Conservation (phyloP, 345 rosid genomes). For the Camelina sativa region DNA sequence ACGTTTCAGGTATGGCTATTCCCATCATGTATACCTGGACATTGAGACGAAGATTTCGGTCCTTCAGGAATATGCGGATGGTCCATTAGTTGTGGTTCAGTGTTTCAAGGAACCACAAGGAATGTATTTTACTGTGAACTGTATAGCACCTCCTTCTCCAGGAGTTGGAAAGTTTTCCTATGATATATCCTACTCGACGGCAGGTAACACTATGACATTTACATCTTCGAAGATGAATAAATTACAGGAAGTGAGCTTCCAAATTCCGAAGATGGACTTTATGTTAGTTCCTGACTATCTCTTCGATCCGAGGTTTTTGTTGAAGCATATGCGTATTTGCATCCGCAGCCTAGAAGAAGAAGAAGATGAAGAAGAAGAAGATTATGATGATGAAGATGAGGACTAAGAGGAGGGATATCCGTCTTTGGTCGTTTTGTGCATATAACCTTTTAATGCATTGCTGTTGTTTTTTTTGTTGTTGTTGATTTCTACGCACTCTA, state of each 20-base stretch:
- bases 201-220: background rate
- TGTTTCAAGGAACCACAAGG: background rate
- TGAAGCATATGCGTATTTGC: no score
- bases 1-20: background rate
- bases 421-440: no score
- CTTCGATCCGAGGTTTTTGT: no score
- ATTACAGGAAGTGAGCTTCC: background rate
- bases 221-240: background rate
- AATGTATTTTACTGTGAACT: background rate
- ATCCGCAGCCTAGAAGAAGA: no score
- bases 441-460: no score
- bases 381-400: no score
- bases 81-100: conserved; percentile 1
- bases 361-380: no score
- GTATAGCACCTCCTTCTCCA: conserved; percentile 8
- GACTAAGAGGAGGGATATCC: no score
- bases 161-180: background rate
- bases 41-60: background rate
- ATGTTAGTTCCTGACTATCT: no score
- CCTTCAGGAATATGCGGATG: background rate
- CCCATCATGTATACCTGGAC: background rate
- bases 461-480: no score
- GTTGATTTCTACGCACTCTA: no score
- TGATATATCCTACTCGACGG: background rate
- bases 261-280: background rate